These are phyloP conservation scores for Yueomyces sp. DNA, from an alignment of 805 yeast genomes.

Conservation along the genomic window DNA sequence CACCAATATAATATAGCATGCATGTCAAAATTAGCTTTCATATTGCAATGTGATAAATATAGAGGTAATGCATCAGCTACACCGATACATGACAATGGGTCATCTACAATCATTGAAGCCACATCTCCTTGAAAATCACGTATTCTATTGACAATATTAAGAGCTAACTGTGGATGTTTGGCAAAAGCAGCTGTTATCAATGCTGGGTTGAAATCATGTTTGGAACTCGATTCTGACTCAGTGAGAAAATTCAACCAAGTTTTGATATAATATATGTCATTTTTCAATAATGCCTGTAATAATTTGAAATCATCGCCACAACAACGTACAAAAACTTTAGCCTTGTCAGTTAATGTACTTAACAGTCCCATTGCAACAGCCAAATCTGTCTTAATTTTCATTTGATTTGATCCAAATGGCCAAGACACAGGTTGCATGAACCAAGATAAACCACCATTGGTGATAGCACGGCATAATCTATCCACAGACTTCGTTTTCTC, in stretches of 20 bases:
- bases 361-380: slow-evolving; percentile 40
- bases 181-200: slow-evolving; percentile 45
- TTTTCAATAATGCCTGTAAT: slow-evolving; percentile 50
- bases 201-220: slow-evolving; percentile 21
- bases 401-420: slow-evolving; percentile 76
- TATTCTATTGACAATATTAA: slow-evolving; percentile 52
- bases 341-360: slow-evolving; percentile 13
- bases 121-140: slow-evolving; percentile 23
- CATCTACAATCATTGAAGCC: slow-evolving; percentile 31
- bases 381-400: slow-evolving; percentile 59
- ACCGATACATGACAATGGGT: slow-evolving; percentile 38
- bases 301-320: slow-evolving; percentile 40
- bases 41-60: slow-evolving; percentile 4
- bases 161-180: slow-evolving; percentile 60
- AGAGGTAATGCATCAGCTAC: slow-evolving; percentile 12
- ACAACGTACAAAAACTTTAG: slow-evolving; percentile 8
- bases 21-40: slow-evolving; percentile 5
- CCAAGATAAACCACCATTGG: slow-evolving; percentile 69
- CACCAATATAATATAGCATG: slow-evolving; percentile 51
- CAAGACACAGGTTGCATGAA: slow-evolving; percentile 46
- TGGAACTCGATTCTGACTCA: slow-evolving; percentile 22
- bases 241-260: slow-evolving; percentile 54
- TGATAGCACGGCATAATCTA: slow-evolving; percentile 32
- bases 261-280: slow-evolving; percentile 58
- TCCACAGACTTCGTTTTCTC: slow-evolving; percentile 33